phyloP scores from a whole-genome alignment of 75 land plant species.

The Cryptomeria japonica region DNA sequence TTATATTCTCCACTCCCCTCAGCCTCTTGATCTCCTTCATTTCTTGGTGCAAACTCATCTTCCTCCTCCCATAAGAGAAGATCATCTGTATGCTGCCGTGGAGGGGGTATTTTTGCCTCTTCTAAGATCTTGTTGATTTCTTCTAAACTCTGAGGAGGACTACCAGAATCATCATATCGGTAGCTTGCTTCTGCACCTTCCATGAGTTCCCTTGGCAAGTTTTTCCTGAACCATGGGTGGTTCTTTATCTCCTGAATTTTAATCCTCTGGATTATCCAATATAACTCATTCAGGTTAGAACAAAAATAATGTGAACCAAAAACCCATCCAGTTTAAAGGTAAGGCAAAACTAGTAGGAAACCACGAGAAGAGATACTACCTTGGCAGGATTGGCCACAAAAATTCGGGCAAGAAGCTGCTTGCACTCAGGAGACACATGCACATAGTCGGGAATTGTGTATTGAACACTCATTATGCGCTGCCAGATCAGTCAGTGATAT shows the following conservation, averaged over 20 bases:
- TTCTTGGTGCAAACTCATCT: neutral
- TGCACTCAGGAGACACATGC: conserved; percentile 52
- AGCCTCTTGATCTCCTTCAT: neutral
- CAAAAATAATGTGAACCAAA: neutral
- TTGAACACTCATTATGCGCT: conserved; percentile 65
- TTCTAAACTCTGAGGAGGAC: conserved; percentile 25
- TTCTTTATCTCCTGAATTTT: conserved; percentile 50
- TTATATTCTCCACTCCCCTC: neutral
- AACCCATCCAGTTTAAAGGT: neutral
- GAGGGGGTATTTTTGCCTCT: conserved; percentile 25
- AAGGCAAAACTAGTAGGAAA: neutral
- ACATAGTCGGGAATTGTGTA: conserved; percentile 71
- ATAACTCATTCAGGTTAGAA: neutral
- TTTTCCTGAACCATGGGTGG: conserved; percentile 67
- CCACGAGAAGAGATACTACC: conserved; percentile 20
- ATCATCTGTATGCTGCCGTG: neutral
- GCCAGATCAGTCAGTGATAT: conserved; percentile 16
- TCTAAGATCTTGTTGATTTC: conserved; percentile 28
- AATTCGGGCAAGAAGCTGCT: conserved; percentile 50
- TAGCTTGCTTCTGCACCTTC: conserved; percentile 30
- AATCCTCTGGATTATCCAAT: conserved; percentile 41
- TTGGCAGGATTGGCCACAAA: conserved; percentile 68
- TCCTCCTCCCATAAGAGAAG: neutral
- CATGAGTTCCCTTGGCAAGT: conserved; percentile 52
- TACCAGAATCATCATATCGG: conserved; percentile 9